These are phyloP conservation scores for Sporodiniella umbellata DNA, from an alignment of 371 early-diverging fungal species.

Conservation along the genomic window DNA sequence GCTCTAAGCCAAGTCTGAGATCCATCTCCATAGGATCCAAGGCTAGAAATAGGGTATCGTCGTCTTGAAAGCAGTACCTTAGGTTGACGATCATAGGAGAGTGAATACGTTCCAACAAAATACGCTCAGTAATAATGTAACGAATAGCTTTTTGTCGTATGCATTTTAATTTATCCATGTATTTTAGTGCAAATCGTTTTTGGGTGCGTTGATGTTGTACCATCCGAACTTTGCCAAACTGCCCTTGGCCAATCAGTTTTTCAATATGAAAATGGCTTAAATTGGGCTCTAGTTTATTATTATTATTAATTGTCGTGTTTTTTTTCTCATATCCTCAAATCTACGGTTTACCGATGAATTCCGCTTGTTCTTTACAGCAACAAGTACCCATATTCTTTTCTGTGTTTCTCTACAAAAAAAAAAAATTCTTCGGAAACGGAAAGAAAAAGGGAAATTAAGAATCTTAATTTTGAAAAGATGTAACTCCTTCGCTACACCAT, in stretches of 20 bases:
- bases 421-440: background rate
- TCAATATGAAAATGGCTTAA: constrained; percentile 63
- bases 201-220: constrained; percentile 74
- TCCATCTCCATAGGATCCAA: constrained; percentile 86
- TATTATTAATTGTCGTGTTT: too few species aligned
- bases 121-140: constrained; percentile 51
- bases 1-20: constrained; percentile 68
- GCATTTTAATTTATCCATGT: constrained; percentile 51
- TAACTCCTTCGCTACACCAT: too few species aligned
- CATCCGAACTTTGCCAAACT: constrained; percentile 75
- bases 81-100: constrained; percentile 57
- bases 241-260: constrained; percentile 65
- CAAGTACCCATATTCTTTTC: background rate
- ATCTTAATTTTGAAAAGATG: too few species aligned
- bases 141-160: constrained; percentile 46
- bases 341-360: background rate
- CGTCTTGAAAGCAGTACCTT: constrained; percentile 76
- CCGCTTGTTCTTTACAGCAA: background rate
- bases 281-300: constrained; percentile 33
- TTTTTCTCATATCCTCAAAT: too few species aligned
- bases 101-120: constrained; percentile 40
- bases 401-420: background rate
- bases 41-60: constrained; percentile 73
- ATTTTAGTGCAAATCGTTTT: constrained; percentile 51
- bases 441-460: too few species aligned